Conservation (phyloP, 495 filamentous ascomycete genomes). For the Massariosphaeria phaeospora region DNA sequence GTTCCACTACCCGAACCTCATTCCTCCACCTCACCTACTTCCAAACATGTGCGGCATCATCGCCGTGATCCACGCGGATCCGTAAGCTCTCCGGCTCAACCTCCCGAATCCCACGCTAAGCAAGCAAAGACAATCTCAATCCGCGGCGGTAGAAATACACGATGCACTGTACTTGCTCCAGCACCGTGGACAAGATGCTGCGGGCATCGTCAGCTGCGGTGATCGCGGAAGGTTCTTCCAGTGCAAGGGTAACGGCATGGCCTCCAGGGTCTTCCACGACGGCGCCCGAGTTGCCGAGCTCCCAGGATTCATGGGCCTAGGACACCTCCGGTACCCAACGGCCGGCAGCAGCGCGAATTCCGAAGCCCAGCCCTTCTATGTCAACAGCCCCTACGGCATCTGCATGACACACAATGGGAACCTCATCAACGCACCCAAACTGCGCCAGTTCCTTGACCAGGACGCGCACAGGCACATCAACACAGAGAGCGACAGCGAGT, state of each 20-base stretch:
- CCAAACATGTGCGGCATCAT: slow-evolving; percentile 83
- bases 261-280: slow-evolving; percentile 78
- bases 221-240: slow-evolving; percentile 78
- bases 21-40: slow-evolving; percentile 10
- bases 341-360: slow-evolving; percentile 78
- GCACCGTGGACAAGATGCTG: slow-evolving; percentile 86
- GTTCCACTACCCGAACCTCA: neutral
- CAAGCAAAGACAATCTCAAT: slow-evolving; percentile 23
- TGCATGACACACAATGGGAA: slow-evolving; percentile 79
- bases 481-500: slow-evolving; percentile 89
- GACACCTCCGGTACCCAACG: slow-evolving; percentile 85
- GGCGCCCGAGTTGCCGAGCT: slow-evolving; percentile 71
- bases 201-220: slow-evolving; percentile 76
- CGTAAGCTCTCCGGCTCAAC: slow-evolving; percentile 40
- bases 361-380: slow-evolving; percentile 86
- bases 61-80: slow-evolving; percentile 70
- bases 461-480: slow-evolving; percentile 95
- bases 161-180: slow-evolving; percentile 86
- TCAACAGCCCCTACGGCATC: slow-evolving; percentile 84
- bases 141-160: slow-evolving; percentile 75
- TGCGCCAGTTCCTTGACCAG: slow-evolving; percentile 74
- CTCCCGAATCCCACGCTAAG: neutral
- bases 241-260: slow-evolving; percentile 90
- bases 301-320: slow-evolving; percentile 85
- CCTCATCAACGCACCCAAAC: slow-evolving; percentile 81